Evolutionary conservation across 345 rosid genomes (phyloP).

Genomic region (Streptanthus diversifolius): DNA sequence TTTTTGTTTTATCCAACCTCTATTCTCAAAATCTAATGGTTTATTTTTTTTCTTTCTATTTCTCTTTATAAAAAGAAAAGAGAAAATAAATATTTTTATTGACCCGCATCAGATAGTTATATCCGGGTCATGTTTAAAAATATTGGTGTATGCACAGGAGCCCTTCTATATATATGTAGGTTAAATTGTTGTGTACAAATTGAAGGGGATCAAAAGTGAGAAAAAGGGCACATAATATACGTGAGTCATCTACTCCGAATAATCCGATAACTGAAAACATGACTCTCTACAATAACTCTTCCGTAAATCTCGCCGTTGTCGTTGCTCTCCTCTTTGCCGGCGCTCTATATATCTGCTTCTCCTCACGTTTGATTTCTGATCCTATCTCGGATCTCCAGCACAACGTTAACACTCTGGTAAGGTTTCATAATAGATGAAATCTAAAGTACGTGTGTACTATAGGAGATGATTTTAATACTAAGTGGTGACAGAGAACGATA

Average conservation of each 20-base stretch:
- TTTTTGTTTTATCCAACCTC: no score
- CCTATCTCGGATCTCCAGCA: conserved; percentile 13
- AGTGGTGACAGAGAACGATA: neutral
- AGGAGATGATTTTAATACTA: neutral
- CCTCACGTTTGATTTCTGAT: conserved; percentile 23
- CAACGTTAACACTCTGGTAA: conserved; percentile 28
- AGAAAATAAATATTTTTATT: no score
- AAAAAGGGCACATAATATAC: neutral
- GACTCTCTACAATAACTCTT: conserved; percentile 25
- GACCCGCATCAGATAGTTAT: no score
- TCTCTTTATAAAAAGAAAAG: no score
- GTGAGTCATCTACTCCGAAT: conserved; percentile 6
- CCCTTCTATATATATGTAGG: no score
- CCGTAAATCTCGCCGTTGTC: conserved; percentile 8
- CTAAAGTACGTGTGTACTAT: neutral
- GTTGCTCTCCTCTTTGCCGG: conserved; percentile 39
- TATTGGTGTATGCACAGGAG: no score
- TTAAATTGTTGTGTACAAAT: neutral
- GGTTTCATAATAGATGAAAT: neutral
- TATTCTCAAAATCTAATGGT: no score
- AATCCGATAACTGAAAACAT: conserved; percentile 6
- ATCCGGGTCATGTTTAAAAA: no score
- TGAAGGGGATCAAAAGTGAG: neutral
- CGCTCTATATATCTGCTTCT: conserved; percentile 34
- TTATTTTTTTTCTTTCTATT: no score